phyloP scores from a whole-genome alignment of 768 basidiomycete species.

The Boletus speciosus region DNA sequence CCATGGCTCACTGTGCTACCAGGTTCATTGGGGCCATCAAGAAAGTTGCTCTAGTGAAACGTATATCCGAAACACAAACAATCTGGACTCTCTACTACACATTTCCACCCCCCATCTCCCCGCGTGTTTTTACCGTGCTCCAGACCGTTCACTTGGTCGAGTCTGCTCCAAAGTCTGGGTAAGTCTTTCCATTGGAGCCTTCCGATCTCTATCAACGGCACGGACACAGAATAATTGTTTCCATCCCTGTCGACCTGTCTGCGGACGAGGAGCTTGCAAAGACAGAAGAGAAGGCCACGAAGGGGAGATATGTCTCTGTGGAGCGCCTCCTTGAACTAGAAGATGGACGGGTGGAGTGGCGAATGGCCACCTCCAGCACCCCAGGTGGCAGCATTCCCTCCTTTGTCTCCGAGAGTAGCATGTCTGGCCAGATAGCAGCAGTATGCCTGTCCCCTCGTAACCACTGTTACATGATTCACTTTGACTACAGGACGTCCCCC shows the following conservation, averaged over 20 bases:
- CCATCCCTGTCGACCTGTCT: conserved; percentile 66
- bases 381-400: conserved; percentile 67
- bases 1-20: not conserved
- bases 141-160: conserved; percentile 57
- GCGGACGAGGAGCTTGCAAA: conserved; percentile 54
- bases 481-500: conserved; percentile 59
- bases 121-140: conserved; percentile 72
- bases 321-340: conserved; percentile 63
- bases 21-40: conserved; percentile 68
- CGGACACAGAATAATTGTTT: conserved; percentile 40
- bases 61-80: conserved; percentile 56
- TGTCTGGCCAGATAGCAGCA: conserved; percentile 60
- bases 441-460: conserved; percentile 31
- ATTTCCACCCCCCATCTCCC: conserved; percentile 65
- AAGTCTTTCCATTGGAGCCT: conserved; percentile 17
- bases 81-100: conserved; percentile 76
- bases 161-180: conserved; percentile 57
- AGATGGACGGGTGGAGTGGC: conserved; percentile 68
- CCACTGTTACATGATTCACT: not conserved
- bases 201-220: not conserved
- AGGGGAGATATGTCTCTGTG: conserved; percentile 66
- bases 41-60: conserved; percentile 59
- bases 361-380: conserved; percentile 74
- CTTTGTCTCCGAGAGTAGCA: conserved; percentile 57
- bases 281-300: conserved; percentile 60